Evolutionary conservation across 164 flowering plant species (phyloP).

Genomic region (Paratinospora sagittata): DNA sequence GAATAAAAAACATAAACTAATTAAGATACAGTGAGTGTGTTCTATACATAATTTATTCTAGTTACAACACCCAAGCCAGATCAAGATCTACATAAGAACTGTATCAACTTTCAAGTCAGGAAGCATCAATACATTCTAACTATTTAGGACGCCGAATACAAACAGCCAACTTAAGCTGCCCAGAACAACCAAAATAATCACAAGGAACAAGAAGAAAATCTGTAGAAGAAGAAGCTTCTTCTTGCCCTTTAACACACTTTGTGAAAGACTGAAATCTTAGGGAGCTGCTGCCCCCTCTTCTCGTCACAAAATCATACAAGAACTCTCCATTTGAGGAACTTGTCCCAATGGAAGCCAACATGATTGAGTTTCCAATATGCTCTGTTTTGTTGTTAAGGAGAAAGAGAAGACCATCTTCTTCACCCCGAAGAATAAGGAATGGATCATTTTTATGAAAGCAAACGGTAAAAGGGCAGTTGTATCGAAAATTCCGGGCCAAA

Average conservation of each 20-base stretch:
- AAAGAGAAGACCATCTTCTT: constrained; percentile 53
- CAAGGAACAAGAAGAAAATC: constrained; percentile 54
- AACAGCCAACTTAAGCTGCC: constrained; percentile 42
- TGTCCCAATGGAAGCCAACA: constrained; percentile 34
- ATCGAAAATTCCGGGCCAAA: constrained; percentile 39
- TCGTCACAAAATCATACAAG: constrained; percentile 39
- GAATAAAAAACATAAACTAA: background rate
- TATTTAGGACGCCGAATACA: constrained; percentile 42
- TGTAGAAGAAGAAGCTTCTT: constrained; percentile 27
- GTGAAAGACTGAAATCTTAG: constrained; percentile 46
- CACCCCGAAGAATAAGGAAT: constrained; percentile 45
- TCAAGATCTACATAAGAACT: constrained; percentile 1
- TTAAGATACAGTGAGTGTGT: background rate
- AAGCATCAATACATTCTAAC: constrained; percentile 6
- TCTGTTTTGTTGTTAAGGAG: constrained; percentile 40
- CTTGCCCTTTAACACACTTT: constrained; percentile 26
- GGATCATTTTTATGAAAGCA: constrained; percentile 28
- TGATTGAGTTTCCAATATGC: constrained; percentile 37
- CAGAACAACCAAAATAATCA: constrained; percentile 24
- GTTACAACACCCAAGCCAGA: background rate
- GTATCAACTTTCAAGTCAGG: background rate
- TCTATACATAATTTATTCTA: constrained; percentile 5
- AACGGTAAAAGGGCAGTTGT: constrained; percentile 38
- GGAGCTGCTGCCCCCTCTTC: constrained; percentile 39
- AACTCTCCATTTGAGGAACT: constrained; percentile 32